Evolutionary conservation across 192 early-diverging fungal species (phyloP), one percentile per base, ranked within the genome.

Genomic region (Coemansia sp.): DNA sequence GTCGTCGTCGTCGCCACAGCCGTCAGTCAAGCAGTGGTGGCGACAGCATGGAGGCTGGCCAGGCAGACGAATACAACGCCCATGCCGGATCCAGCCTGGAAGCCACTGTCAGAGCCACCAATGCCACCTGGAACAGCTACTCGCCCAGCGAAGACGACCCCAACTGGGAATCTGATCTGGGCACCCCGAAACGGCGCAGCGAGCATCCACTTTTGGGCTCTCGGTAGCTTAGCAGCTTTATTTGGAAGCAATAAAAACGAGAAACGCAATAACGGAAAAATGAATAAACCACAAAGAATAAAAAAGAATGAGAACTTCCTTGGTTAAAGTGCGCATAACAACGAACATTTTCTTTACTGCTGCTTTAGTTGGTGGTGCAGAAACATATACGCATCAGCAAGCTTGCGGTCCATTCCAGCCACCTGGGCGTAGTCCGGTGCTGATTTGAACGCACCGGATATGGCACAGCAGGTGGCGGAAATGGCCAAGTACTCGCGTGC

Each of bases 401-500:
- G 46, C 38, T 64, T 63, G 40, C 54, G 59, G 54, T 75, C 72
- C 60, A 69, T 18, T 1, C 43, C 65, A 1, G 53, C 61, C 51
- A 75, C 44, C 53, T 54, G 72, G 34, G 66, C 40, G 43, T 60
- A 75, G 45, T 75, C 66, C 6, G 60, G 61, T 31, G 40, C 15
- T 15, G 50, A 56, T 30, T 41, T 49, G 11, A 76, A 50, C 9
- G 69, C 39, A 2, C 51, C 36, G 0, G 73, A 40, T 11, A 56
- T 26, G 1, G 53, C 23, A 23, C 56, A 40, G 59, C 73, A 62
- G 32, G 65, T 53, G 0, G 73, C 66, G 0, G 73, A 50, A 32
- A 76, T 69, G 21, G 73, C 45, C 30, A 69, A 53, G 30, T 76
- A 76, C 54, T 76, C 73, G 16, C 63, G 58, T 12, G 59, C 73